Evolutionary conservation across 768 basidiomycete species (phyloP).

Genomic region (Mycena leptocephala): DNA sequence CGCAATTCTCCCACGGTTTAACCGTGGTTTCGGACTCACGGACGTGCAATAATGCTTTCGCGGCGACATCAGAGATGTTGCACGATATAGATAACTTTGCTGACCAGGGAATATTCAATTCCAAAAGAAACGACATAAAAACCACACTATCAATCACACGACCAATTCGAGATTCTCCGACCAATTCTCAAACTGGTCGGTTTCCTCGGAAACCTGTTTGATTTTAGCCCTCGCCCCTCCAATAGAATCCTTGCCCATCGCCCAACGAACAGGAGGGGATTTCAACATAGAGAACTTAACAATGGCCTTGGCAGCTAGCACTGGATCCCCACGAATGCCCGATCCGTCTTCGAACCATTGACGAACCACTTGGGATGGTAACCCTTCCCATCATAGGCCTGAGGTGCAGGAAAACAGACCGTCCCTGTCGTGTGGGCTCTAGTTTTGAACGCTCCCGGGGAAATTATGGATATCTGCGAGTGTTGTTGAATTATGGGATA

Average conservation of each 20-base stretch:
- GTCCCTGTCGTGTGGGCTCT: conserved; percentile 10
- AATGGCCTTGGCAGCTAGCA: background rate
- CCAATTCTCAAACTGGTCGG: conserved; percentile 27
- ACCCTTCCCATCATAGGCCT: background rate
- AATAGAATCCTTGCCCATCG: conserved; percentile 22
- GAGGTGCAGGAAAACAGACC: background rate
- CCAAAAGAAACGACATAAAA: too few relatives aligned
- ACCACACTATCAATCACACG: too few relatives aligned
- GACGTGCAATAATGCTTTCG: too few relatives aligned
- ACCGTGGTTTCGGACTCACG: too few relatives aligned
- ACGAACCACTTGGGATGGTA: conserved; percentile 9
- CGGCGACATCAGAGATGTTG: too few relatives aligned
- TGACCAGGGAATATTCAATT: too few relatives aligned
- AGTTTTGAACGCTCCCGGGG: conserved; percentile 25
- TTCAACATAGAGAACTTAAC: conserved; percentile 18
- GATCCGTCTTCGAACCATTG: conserved; percentile 11
- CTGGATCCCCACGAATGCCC: conserved; percentile 16
- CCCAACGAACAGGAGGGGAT: conserved; percentile 20
- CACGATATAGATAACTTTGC: too few relatives aligned
- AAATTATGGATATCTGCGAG: conserved; percentile 21
- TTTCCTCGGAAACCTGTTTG: background rate
- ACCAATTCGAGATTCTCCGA: conserved; percentile 18
- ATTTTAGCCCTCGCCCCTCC: background rate
- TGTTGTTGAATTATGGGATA: background rate
- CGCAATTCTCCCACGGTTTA: too few relatives aligned